Evolutionary conservation across 2,329 filamentous ascomycete species (phyloP), one percentile per base, ranked within the genome.

Genomic region (Chalara sp.): DNA sequence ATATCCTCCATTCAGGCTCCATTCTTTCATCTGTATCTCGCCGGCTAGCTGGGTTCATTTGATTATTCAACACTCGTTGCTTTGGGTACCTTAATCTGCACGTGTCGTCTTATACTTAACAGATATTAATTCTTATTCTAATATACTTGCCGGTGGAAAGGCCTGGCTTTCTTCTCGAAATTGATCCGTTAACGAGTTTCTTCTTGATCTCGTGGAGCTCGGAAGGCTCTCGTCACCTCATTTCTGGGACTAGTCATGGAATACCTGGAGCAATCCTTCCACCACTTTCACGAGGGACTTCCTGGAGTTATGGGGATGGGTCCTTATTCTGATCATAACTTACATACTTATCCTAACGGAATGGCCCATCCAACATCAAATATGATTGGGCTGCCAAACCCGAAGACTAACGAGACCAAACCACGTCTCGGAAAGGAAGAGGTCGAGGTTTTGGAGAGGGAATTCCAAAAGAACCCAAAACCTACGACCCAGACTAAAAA

Each of bases 381-480:
- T 6, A 58, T 62, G 50, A 59, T 62, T 45, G 44, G 50, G 8
- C 54, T 63, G 48, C 54, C 62, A 7, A 53, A 52, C 33, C 32
- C 53, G 29, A 61, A 59, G 52, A 58, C 54, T n/a, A 62, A 59
- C 33, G 63, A 65, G 46, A 64, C 63, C 21, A 64, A 64, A 41
- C 62, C 63, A n/a, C 58, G 63, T 12, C 67, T 81, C 32, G 76
- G 76, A 48, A 81, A 80, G 62, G 76, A 80, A 47, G 78, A 81
- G 62, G 78, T 81, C 6, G 77, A 80, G 55, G 63, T 78, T 45
- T 68, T 84, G 32, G 81, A 84, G 60, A 71, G 73, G 33, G 79
- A 83, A 62, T 84, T 84, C 57, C 72, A 77, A 54, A 79, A 80
- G 63, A 84, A 84, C 63, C 76, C 78, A 56, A 84, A 84, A 66